Evolutionary conservation across 805 yeast species (phyloP).

Genomic region (Saturnispora dispora): DNA sequence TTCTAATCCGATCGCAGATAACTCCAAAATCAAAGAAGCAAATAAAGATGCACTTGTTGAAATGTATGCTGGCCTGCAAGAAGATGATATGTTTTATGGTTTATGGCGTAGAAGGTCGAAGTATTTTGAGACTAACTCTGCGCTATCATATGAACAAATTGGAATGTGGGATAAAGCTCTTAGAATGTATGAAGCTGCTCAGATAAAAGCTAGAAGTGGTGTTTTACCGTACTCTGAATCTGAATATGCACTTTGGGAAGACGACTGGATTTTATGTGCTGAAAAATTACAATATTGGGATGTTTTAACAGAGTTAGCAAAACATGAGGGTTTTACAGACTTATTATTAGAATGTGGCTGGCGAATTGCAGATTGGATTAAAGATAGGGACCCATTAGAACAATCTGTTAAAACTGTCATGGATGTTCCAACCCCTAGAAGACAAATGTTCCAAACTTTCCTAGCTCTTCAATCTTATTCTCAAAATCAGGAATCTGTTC

Average conservation of each 20-base stretch:
- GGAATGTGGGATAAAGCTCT: slow-evolving; percentile 94
- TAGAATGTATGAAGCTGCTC: slow-evolving; percentile 91
- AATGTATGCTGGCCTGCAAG: slow-evolving; percentile 78
- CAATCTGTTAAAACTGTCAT: slow-evolving; percentile 91
- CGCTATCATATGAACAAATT: slow-evolving; percentile 87
- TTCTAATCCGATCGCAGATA: slow-evolving; percentile 37
- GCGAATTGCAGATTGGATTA: slow-evolving; percentile 98
- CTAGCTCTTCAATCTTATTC: slow-evolving; percentile 88
- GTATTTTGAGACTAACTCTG: slow-evolving; percentile 86
- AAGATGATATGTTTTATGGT: slow-evolving; percentile 96
- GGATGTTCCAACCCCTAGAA: slow-evolving; percentile 97
- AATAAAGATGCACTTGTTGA: slow-evolving; percentile 88
- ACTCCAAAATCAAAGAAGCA: slow-evolving; percentile 68
- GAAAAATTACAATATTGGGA: slow-evolving; percentile 98
- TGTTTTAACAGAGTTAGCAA: slow-evolving; percentile 87
- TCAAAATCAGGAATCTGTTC: slow-evolving; percentile 78
- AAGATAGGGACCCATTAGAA: slow-evolving; percentile 89
- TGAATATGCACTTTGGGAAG: slow-evolving; percentile 96
- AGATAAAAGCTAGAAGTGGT: slow-evolving; percentile 91
- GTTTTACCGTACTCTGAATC: slow-evolving; percentile 91
- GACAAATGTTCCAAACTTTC: slow-evolving; percentile 94
- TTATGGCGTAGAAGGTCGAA: slow-evolving; percentile 96
- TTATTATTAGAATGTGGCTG: slow-evolving; percentile 96
- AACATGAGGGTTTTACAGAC: slow-evolving; percentile 96
- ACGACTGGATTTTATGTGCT: slow-evolving; percentile 95